Conservation (phyloP, 2,329 filamentous ascomycete species). For the Xylaria sp. region DNA sequence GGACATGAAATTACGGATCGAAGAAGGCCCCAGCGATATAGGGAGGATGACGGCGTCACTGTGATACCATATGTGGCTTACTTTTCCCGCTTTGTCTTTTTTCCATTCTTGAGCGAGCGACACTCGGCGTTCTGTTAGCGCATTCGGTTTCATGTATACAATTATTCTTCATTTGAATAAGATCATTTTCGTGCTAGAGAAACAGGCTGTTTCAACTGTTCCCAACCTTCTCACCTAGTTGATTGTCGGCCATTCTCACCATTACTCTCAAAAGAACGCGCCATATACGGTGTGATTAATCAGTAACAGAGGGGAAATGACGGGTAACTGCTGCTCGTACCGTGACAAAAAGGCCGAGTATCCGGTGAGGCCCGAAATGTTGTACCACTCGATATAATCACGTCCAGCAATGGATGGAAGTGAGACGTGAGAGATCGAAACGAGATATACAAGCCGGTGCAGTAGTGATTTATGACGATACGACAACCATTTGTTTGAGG, state of each 20-base stretch:
- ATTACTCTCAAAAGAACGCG: neutral
- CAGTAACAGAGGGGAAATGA: neutral
- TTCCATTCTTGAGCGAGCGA: neutral
- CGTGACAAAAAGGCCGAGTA: neutral
- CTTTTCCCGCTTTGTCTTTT: neutral
- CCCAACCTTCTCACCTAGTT: neutral
- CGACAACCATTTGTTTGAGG: neutral
- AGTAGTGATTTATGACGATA: neutral
- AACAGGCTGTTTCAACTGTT: neutral
- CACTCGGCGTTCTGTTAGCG: conserved; percentile 23
- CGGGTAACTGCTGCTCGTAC: neutral
- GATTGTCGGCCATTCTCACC: neutral
- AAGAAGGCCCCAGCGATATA: conserved; percentile 27
- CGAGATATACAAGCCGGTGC: neutral
- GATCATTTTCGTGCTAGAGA: neutral
- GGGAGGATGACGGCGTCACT: conserved; percentile 42
- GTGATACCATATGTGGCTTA: conserved; percentile 22
- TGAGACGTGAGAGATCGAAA: conserved; percentile 1
- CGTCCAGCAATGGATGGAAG: neutral
- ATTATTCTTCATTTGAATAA: neutral
- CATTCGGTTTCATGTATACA: conserved; percentile 6
- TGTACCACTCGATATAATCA: conserved; percentile 7
- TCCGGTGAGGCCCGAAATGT: conserved; percentile 3
- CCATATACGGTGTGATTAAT: neutral
- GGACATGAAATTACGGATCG: conserved; percentile 47